A percentile compares a stretch with the other conserved stretches of the same genome.
Evolutionary conservation across 192 early-diverging fungal species (phyloP).

Genomic region (Pecoramyces ruminantium): DNA sequence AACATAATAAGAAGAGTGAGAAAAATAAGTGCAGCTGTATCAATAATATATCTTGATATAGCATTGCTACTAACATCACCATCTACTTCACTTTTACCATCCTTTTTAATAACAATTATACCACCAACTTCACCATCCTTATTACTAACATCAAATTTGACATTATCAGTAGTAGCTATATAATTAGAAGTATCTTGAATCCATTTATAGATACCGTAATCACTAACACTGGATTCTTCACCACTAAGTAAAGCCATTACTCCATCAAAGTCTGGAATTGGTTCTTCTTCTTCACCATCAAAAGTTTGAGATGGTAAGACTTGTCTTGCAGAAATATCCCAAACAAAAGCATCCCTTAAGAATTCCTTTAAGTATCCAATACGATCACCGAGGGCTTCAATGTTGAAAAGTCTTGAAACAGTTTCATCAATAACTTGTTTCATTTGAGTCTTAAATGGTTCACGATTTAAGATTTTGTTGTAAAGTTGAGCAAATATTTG

Average conservation of each 20-base stretch:
- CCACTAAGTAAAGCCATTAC: neutral
- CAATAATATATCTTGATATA: neutral
- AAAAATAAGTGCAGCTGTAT: neutral
- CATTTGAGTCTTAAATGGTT: neutral
- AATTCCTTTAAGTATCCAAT: neutral
- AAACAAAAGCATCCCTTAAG: neutral
- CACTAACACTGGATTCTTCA: neutral
- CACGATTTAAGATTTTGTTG: neutral
- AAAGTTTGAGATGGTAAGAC: neutral
- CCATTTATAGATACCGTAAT: neutral
- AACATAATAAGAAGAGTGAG: no score
- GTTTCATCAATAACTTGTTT: neutral
- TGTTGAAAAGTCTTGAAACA: neutral
- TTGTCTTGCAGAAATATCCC: neutral
- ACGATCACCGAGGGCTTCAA: neutral
- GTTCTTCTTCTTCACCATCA: neutral
- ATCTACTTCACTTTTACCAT: neutral
- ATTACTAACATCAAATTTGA: neutral
- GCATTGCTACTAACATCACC: neutral
- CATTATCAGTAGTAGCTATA: neutral
- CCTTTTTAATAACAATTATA: neutral
- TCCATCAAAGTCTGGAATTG: neutral
- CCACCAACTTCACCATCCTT: neutral
- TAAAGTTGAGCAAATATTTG: neutral
- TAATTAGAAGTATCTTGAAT: neutral